Percentiles rank a stretch among this genome's conserved stretches.
These are phyloP conservation scores for Dactylellina cionopaga DNA, from an alignment of 2,329 filamentous ascomycete genomes.

Conservation along the genomic window DNA sequence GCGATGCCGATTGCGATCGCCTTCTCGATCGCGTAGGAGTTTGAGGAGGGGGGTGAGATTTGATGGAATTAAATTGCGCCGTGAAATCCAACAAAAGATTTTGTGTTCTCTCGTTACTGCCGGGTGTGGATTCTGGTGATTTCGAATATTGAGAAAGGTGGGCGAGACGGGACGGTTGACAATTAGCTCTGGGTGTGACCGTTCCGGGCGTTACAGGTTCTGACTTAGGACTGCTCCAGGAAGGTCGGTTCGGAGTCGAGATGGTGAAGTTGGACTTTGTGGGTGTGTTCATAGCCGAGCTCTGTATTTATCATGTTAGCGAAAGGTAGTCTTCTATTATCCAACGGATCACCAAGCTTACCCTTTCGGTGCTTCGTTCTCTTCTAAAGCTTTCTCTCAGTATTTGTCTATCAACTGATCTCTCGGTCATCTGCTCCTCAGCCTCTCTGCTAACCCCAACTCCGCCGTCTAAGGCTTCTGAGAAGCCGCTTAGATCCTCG, in stretches of 20 bases:
- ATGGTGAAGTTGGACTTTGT: constrained; percentile 37
- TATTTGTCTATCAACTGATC: constrained; percentile 46
- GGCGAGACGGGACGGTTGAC: constrained; percentile 36
- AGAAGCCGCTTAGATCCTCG: constrained; percentile 45
- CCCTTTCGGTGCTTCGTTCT: constrained; percentile 40
- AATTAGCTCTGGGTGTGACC: constrained; percentile 27
- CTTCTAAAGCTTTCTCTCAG: constrained; percentile 48
- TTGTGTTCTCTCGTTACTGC: constrained; percentile 68
- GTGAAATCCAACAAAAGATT: constrained; percentile 89
- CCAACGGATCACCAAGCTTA: background rate
- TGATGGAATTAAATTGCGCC: constrained; percentile 72
- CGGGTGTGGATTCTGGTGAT: constrained; percentile 65
- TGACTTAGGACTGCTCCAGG: constrained; percentile 46
- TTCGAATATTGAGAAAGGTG: constrained; percentile 58
- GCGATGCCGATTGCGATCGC: constrained; percentile 60
- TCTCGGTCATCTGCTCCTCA: constrained; percentile 40
- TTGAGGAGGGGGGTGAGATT: constrained; percentile 64
- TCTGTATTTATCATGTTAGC: constrained; percentile 13
- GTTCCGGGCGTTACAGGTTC: constrained; percentile 46
- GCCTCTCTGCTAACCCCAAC: constrained; percentile 46
- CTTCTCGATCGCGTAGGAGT: constrained; percentile 64
- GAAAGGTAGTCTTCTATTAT: background rate
- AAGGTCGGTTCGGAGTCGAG: constrained; percentile 37
- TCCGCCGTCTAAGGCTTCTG: constrained; percentile 30
- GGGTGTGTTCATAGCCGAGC: constrained; percentile 37